Conservation (phyloP, 1,284 basidiomycete genomes). For the Hemileia vastatrix region DNA sequence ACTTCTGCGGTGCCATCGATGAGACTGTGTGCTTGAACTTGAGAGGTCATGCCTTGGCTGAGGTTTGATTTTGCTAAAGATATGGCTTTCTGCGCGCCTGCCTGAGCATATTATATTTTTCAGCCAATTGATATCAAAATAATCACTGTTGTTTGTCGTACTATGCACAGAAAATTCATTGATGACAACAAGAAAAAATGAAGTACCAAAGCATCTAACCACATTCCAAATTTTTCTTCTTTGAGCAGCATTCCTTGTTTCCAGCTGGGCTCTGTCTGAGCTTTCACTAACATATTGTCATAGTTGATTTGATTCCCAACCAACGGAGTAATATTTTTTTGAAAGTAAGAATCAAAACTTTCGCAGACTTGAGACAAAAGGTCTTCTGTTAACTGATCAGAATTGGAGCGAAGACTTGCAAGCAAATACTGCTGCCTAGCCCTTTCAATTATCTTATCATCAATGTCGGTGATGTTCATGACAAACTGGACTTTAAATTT, state of each 20-base stretch:
- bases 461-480: slow-evolving; percentile 99
- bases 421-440: slow-evolving; percentile 32
- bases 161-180: neutral
- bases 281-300: slow-evolving; percentile 14
- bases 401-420: neutral
- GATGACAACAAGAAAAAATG: neutral
- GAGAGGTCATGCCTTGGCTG: neutral
- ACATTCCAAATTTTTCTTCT: slow-evolving; percentile 85
- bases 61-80: slow-evolving; percentile 24
- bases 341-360: slow-evolving; percentile 53
- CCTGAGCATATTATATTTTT: slow-evolving; percentile 43
- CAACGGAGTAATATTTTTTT: slow-evolving; percentile 4
- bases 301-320: neutral
- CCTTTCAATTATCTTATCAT: slow-evolving; percentile 72
- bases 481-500: slow-evolving; percentile 97
- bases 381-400: neutral
- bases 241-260: slow-evolving; percentile 59
- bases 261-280: slow-evolving; percentile 50
- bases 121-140: slow-evolving; percentile 52
- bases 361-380: slow-evolving; percentile 43
- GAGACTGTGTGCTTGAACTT: neutral
- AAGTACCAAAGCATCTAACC: slow-evolving; percentile 56
- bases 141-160: slow-evolving; percentile 38
- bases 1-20: slow-evolving; percentile 12
- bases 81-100: slow-evolving; percentile 35